phyloP scores from a whole-genome alignment of 805 yeast species.

The Monosporozyma siamensis region DNA sequence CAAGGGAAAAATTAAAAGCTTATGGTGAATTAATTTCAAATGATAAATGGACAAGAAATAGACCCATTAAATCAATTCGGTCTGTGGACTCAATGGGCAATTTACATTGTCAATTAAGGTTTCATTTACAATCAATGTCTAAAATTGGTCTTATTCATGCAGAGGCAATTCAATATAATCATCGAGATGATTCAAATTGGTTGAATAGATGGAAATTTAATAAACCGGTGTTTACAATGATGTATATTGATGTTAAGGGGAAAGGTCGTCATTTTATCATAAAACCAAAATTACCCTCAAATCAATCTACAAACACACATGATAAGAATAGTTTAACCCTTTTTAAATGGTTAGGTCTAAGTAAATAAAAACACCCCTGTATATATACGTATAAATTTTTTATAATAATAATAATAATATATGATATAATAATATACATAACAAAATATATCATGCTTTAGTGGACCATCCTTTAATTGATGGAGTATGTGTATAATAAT shows the following conservation, averaged over 20 bases:
- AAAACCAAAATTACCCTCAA: slow-evolving; percentile 42
- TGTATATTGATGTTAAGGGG: slow-evolving; percentile 70
- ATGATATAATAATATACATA: too few relatives aligned
- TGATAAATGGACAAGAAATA: slow-evolving; percentile 79
- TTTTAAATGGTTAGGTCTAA: neutral
- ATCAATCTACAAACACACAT: neutral
- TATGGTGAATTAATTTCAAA: slow-evolving; percentile 60
- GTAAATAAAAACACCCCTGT: neutral
- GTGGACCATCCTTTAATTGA: slow-evolving; percentile 48
- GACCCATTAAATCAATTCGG: slow-evolving; percentile 64
- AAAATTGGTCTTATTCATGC: slow-evolving; percentile 63
- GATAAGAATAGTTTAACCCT: neutral
- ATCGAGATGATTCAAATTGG: neutral
- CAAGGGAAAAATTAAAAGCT: slow-evolving; percentile 62
- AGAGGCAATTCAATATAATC: slow-evolving; percentile 41
- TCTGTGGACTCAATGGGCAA: slow-evolving; percentile 65
- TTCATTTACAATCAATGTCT: slow-evolving; percentile 67
- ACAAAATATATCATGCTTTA: too few relatives aligned
- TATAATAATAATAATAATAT: neutral
- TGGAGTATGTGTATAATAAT: slow-evolving; percentile 42
- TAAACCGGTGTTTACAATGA: slow-evolving; percentile 59
- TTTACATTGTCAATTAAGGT: slow-evolving; percentile 75
- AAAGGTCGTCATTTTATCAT: slow-evolving; percentile 58
- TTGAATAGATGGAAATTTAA: slow-evolving; percentile 37
- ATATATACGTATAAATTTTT: too few relatives aligned